Evolutionary conservation across 176 grass and related monocot species (phyloP), one percentile per base, ranked within the genome.

Genomic region (Oryza glaberrima): DNA sequence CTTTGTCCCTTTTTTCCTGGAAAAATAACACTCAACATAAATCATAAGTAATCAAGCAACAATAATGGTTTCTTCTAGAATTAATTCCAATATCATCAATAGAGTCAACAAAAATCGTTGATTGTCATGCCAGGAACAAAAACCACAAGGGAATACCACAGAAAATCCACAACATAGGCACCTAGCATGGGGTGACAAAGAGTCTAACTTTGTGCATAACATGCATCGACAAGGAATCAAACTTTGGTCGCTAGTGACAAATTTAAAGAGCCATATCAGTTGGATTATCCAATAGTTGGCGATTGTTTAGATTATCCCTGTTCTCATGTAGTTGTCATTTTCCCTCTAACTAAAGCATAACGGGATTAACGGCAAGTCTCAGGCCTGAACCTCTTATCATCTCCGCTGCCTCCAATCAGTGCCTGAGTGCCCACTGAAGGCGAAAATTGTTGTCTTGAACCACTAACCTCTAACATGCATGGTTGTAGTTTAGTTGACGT

Each of bases 221-320:
- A 60, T 79, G 65, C 46, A 36, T 4, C 0, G 35, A 36, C 35
- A 5, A 36, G 6, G 36, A 38, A 6, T 38, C 36, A 38, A 38
- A 38, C 36, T 38, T 38, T 38, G 36, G 36, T 38, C 36, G 36
- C 36, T 15, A 11, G 11, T 20, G 19, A 38, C 41, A 49, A 68
- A 65, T 35, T 3, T 2, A 28, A 68, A 17, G 25, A 36, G 5
- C 25, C 17, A 70, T 48, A 81, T 13, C 20, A 0, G 46, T 56
- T 81, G 34, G 66, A 70, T 16, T 81, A 81, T 81, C 46, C 19
- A 49, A 81, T 14, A 22, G 46, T 15, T 81, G 64, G 13, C 6
- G 11, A 22, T 49, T 70, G 46, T 22, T 79, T 16, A 3, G 48
- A 51, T 16, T 52, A 61, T 69, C 1, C 60, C 34, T 58, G 9